phyloP scores from a whole-genome alignment of 371 early-diverging fungal genomes.

The Zychaea mexicana region DNA sequence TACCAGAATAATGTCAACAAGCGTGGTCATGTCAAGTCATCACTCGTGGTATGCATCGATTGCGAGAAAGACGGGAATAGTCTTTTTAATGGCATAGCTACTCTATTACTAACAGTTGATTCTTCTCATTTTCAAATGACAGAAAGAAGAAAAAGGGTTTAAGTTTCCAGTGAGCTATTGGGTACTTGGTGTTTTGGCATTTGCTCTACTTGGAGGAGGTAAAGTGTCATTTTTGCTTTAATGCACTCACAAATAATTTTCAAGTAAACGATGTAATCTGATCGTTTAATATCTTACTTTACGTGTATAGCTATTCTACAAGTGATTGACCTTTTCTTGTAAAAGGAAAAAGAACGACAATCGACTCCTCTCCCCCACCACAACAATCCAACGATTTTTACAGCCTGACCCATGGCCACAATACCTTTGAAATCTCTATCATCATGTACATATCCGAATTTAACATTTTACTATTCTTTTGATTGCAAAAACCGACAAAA shows the following conservation, averaged over 20 bases:
- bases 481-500: not conserved
- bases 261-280: not conserved
- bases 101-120: too few relatives aligned
- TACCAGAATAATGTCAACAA: constrained; percentile 40
- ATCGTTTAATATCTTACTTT: too few relatives aligned
- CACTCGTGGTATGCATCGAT: constrained; percentile 19
- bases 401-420: not conserved
- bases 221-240: not conserved
- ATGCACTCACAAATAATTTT: not conserved
- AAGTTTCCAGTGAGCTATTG: constrained; percentile 21
- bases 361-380: not conserved
- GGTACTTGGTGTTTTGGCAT: constrained; percentile 21
- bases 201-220: constrained; percentile 30
- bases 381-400: not conserved
- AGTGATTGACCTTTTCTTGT: constrained; percentile 18
- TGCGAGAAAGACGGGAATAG: too few relatives aligned
- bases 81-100: too few relatives aligned
- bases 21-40: constrained; percentile 40
- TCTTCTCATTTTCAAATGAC: too few relatives aligned
- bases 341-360: not conserved
- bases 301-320: constrained; percentile 16
- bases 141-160: constrained; percentile 23
- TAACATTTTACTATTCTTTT: not conserved
- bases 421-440: not conserved
- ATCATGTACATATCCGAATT: not conserved